These are phyloP conservation scores for Colletotrichum gigasporum DNA, from an alignment of 2,329 filamentous ascomycete species.

Conservation along the genomic window DNA sequence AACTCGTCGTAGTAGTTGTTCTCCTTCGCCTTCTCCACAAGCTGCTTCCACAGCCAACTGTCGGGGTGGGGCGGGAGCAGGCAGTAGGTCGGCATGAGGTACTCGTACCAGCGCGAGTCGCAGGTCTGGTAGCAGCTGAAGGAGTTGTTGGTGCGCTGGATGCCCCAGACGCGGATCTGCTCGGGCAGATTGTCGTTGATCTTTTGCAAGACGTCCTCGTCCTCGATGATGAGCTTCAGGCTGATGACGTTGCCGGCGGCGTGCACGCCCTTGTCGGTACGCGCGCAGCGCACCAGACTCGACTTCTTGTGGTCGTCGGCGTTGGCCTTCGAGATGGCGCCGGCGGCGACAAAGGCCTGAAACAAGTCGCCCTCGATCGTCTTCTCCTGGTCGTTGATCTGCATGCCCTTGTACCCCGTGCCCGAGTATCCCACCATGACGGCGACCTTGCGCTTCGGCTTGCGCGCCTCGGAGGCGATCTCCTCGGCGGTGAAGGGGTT, in stretches of 20 bases:
- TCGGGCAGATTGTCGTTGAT: slow-evolving; percentile 87
- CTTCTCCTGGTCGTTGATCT: slow-evolving; percentile 83
- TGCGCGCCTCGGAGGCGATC: slow-evolving; percentile 85
- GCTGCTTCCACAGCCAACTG: slow-evolving; percentile 83
- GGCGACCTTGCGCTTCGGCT: slow-evolving; percentile 95
- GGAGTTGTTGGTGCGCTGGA: slow-evolving; percentile 85
- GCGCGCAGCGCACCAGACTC: slow-evolving; percentile 89
- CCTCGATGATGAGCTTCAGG: slow-evolving; percentile 94
- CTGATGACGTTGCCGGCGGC: slow-evolving; percentile 96
- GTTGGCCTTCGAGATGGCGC: slow-evolving; percentile 96
- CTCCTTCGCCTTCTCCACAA: slow-evolving; percentile 81
- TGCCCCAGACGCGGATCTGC: slow-evolving; percentile 96
- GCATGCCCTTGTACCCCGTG: slow-evolving; percentile 97
- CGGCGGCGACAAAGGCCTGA: slow-evolving; percentile 87
- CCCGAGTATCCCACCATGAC: slow-evolving; percentile 96
- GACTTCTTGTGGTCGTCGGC: slow-evolving; percentile 97
- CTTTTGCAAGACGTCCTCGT: slow-evolving; percentile 84
- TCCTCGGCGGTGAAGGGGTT: slow-evolving; percentile 77
- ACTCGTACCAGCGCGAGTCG: slow-evolving; percentile 97
- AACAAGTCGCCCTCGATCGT: slow-evolving; percentile 98
- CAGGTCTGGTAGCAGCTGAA: slow-evolving; percentile 97
- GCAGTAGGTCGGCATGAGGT: slow-evolving; percentile 92
- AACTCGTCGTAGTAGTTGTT: slow-evolving; percentile 77
- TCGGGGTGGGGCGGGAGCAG: slow-evolving; percentile 92
- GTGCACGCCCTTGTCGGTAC: slow-evolving; percentile 97